Evolutionary conservation across 495 filamentous ascomycete species (phyloP).

Genomic region (Polyplosphaeria fusca): DNA sequence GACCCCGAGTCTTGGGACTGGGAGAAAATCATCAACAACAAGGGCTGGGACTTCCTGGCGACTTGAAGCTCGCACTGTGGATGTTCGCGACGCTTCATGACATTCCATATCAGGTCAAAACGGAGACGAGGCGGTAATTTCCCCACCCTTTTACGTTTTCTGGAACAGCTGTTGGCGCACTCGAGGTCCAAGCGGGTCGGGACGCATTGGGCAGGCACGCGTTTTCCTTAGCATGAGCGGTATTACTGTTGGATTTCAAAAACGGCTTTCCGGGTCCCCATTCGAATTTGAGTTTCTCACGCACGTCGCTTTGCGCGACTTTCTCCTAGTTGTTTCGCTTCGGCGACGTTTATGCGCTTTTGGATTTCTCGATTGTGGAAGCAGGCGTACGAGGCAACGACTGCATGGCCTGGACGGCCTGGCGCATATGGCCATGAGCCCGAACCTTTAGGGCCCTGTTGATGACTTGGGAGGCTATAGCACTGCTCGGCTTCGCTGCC

Average conservation of each 20-base stretch:
- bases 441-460: no score
- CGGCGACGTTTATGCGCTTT: neutral
- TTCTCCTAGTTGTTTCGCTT: neutral
- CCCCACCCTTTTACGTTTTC: neutral
- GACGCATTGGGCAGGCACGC: slow-evolving; percentile 16
- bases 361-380: neutral
- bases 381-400: neutral
- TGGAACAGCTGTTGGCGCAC: neutral
- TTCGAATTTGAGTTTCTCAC: no score
- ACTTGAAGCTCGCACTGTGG: slow-evolving; percentile 46
- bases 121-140: no score
- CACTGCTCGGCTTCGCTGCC: slow-evolving; percentile 1
- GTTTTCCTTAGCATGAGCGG: slow-evolving; percentile 15
- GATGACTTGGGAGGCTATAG: slow-evolving; percentile 14
- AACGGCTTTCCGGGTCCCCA: slow-evolving; percentile 6
- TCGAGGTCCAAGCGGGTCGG: neutral
- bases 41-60: slow-evolving; percentile 80
- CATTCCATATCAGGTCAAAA: neutral
- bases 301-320: neutral
- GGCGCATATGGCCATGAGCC: neutral
- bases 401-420: slow-evolving; percentile 4
- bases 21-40: slow-evolving; percentile 72
- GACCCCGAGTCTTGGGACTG: slow-evolving; percentile 83
- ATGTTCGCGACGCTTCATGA: neutral
- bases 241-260: neutral